Base-by-base conservation (phyloP, 345 rosid genomes). In the Mangifera indica region DNA sequence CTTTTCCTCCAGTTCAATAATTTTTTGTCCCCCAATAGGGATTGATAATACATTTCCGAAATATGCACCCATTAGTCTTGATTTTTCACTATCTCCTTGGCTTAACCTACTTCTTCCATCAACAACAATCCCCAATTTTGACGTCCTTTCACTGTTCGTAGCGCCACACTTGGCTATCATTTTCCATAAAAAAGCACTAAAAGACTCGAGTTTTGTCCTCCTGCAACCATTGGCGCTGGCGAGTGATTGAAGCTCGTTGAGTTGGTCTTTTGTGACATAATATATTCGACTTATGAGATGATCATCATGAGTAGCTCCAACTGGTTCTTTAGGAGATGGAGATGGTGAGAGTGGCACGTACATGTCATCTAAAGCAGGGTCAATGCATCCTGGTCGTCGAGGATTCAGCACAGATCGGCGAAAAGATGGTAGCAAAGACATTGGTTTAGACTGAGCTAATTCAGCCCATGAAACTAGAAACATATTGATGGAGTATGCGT, bases 401-500 rank as follows among this genome's bases (percentile, higher is more conserved):
- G 93, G 90, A 53, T 82, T 83, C 7, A 89, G 74, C 6, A 88
- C 71, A 46, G 95, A 86, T 63, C 93, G 84, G 40, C 90, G 78
- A 66, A 84, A 89, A 48, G 81, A 81, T 24, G 97, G 97, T 1
- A 71, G 45, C 34, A 71, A 14, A n/a, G 89, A 81, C 10, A 83
- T 69, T 18, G 84, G 76, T 22, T 76, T 79, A 2, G 84, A 83
- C 25, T 70, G 83, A 32, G 93, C 83, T 54, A 74, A 72, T 67
- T 87, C 86, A 3, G 95, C 87, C 97, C 97, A 91, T 0, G 95
- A 84, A 3, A 85, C 72, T 2, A 89, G 83, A 72, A 91, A 88
- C 91, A 91, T 84, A 76, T 91, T 89, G 79, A 77, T 72, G 5
- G 97, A 89, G 75, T 84, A 82, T 10, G 95, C 97, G 65, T 91